phyloP scores from a whole-genome alignment of 2,329 filamentous ascomycete genomes.

The Coniella vitis region DNA sequence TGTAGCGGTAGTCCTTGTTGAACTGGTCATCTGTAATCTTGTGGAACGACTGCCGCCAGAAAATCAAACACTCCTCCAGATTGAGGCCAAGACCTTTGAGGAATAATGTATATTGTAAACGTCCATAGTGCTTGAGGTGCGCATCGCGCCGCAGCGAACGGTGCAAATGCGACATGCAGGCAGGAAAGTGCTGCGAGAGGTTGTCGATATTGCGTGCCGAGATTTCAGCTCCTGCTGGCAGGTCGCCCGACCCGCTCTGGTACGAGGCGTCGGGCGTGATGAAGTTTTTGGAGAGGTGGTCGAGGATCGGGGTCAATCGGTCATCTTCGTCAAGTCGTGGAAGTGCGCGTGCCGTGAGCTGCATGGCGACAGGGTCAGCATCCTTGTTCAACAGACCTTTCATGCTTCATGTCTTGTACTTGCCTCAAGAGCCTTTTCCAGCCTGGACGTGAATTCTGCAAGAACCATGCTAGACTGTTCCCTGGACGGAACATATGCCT shows the following conservation, averaged over 20 bases:
- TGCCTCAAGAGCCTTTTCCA: conserved; percentile 82
- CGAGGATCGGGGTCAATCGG: conserved; percentile 62
- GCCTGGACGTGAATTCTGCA: conserved; percentile 70
- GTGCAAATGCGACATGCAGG: conserved; percentile 93
- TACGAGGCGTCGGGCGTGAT: conserved; percentile 84
- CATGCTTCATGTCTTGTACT: conserved; percentile 18
- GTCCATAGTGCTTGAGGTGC: conserved; percentile 88
- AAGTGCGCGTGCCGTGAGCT: conserved; percentile 84
- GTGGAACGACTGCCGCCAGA: conserved; percentile 84
- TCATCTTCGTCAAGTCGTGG: conserved; percentile 95
- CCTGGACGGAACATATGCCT: conserved; percentile 81
- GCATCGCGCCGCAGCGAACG: conserved; percentile 76
- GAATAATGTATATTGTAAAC: conserved; percentile 93
- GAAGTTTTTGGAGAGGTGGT: conserved; percentile 91
- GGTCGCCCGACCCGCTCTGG: conserved; percentile 54
- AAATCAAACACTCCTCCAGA: conserved; percentile 84
- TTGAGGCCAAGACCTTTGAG: conserved; percentile 90
- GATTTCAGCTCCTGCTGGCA: conserved; percentile 62
- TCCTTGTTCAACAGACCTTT: too few relatives aligned
- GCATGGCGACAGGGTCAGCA: conserved; percentile 10
- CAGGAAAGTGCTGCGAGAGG: conserved; percentile 74
- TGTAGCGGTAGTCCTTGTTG: conserved; percentile 97
- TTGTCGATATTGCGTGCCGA: conserved; percentile 73
- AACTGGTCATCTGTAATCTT: conserved; percentile 89
- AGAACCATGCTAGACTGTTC: conserved; percentile 88